Base-by-base conservation (phyloP, 345 rosid genomes). In the Pistacia vera region DNA sequence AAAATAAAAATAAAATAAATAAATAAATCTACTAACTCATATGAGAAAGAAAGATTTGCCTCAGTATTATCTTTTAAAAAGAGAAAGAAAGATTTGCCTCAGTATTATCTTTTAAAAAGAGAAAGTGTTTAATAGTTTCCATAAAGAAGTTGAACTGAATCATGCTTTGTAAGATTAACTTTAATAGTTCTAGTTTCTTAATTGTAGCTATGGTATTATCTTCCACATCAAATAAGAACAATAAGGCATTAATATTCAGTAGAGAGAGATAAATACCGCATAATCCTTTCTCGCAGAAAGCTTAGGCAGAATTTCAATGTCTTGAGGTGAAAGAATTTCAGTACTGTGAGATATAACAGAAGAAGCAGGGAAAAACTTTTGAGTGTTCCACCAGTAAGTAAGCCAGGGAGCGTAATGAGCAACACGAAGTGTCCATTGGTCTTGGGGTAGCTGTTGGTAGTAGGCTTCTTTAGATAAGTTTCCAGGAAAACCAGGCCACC, bases 301-400 rank as follows among this genome's bases (percentile, higher is more conserved):
- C 74, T 82, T 76, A 56, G 78, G 48, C 64, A 84, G 11, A 67
- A 89, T 48, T 75, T 81, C 83, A 72, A 58, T 77, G 81, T 91
- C 91, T 10, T 86, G 78, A 48, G 41, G 77, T 1, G 90, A 88
- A 11, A 89, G 28, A 54, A 63, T 10, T 33, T 81, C 80, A 30
- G 67, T 77, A 13, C 48, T 79, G 1, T 49, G 68, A 46, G 83
- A 57, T 58, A 75, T 70, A 73, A 81, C 88, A 76, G 86, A 73
- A 8, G 86, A 85, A 3, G 85, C 74, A 58, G 84, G 87, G 75
- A 89, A 85, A 88, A 85, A 81, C 61, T 78, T 86, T 69, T 86
- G 93, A 11, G 90, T 81, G 79, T 91, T 89, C 96, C 93, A 89
- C 96, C 96, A 91, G 73, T 91, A 80, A 28, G 73, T 74, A 17